Evolutionary conservation across 805 yeast species (phyloP), one percentile per base, ranked within the genome.

Genomic region (Pichia membranifaciens): DNA sequence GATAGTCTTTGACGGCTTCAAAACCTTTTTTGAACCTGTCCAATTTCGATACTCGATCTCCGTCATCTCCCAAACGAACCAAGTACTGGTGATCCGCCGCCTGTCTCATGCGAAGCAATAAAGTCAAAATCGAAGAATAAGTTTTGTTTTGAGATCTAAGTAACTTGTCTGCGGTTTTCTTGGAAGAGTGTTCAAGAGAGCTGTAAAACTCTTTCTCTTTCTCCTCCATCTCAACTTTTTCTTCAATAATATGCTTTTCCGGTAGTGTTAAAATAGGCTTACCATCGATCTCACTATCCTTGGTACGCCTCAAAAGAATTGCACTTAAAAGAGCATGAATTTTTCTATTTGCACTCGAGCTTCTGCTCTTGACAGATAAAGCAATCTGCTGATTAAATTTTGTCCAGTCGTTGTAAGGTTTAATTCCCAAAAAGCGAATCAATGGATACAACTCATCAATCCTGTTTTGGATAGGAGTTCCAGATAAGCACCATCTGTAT

Each of bases 61-160:
- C 53, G 17, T 60, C 62, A 40, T 65, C 65, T 13, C 96, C 90
- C 41, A 86, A 72, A 50, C 77, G 74, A 22, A 86, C 91, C 48
- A 90, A 68, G 57, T 76, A 81, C 35, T 81, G 78, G 61, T 87
- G 96, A 58, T 84, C 80, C 59, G 96, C 85, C 3, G 95, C 90
- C 66, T 90, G 96, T 50, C 98, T 74, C 57, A 90, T 69, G 43
- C 96, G 74, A 40, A 90, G 67, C 43, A 90, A 72, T 54, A 89
- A 66, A 0, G 87, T 81, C 53, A 90, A 75, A 44, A 88, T 79
- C 50, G 75, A 74, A 3, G 84, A 75, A 55, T 78, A 79, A 49
- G 69, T 17, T 15, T 43, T 47, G 17, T 50, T 45, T 15, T 54
- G 55, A 10, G 65, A 46, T 25, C 59, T 54, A 63, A 80, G 58